A percentile compares a stretch with the other conserved stretches of the same genome.
Conservation (phyloP, 129 eudicot genomes). For the Silybum marianum region DNA sequence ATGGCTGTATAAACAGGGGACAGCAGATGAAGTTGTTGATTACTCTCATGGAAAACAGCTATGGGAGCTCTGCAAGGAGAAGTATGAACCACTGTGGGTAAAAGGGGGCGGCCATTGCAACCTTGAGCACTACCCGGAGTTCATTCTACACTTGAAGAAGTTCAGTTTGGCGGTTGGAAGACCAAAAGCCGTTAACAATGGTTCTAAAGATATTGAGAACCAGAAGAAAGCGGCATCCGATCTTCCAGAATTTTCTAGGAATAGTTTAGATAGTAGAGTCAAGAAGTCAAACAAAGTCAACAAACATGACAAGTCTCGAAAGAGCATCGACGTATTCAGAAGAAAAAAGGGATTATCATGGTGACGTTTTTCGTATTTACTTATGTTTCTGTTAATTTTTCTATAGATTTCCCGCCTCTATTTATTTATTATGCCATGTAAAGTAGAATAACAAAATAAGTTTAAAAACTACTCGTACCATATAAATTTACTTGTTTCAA, state of each 20-base stretch:
- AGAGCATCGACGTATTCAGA: slow-evolving; percentile 56
- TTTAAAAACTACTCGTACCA: no score
- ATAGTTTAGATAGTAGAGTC: slow-evolving; percentile 69
- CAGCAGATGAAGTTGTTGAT: slow-evolving; percentile 92
- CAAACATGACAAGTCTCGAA: slow-evolving; percentile 56
- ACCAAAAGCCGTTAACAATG: slow-evolving; percentile 43
- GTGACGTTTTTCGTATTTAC: slow-evolving; percentile 26
- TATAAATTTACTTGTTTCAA: no score
- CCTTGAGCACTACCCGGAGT: slow-evolving; percentile 87
- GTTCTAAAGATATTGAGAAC: slow-evolving; percentile 39
- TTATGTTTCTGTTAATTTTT: no score
- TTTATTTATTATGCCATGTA: background rate
- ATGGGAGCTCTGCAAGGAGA: slow-evolving; percentile 82
- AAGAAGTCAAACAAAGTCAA: slow-evolving; percentile 10
- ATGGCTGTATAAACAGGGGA: slow-evolving; percentile 51
- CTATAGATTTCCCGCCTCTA: background rate
- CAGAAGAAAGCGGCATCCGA: slow-evolving; percentile 41
- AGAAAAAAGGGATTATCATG: slow-evolving; percentile 50
- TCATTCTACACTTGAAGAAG: slow-evolving; percentile 58
- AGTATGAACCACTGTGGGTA: slow-evolving; percentile 87
- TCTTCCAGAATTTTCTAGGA: slow-evolving; percentile 54
- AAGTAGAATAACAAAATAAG: background rate
- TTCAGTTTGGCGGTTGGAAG: slow-evolving; percentile 60
- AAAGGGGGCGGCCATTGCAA: slow-evolving; percentile 91
- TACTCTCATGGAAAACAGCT: slow-evolving; percentile 91